Conservation (phyloP, 768 basidiomycete genomes). For the Termitomyces titanicus region DNA sequence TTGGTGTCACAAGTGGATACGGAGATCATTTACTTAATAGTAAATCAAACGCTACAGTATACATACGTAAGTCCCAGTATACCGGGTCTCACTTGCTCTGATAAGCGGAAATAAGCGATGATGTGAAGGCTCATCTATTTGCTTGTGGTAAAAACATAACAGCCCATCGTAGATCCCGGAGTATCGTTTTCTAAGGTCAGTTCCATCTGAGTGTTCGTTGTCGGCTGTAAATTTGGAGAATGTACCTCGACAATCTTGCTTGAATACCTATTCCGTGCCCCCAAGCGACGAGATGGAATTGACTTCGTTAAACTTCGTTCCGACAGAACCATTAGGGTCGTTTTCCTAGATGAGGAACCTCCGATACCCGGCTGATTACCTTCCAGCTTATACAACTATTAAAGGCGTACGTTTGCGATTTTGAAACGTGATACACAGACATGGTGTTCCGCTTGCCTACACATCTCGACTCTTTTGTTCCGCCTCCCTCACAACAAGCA, state of each 20-base stretch:
- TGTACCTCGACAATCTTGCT: conserved; percentile 31
- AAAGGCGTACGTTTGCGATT: conserved; percentile 30
- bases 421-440: conserved; percentile 27
- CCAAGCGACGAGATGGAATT: conserved; percentile 27
- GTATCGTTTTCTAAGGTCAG: conserved; percentile 26
- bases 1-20: conserved; percentile 22
- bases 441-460: conserved; percentile 67
- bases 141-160: conserved; percentile 6
- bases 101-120: conserved; percentile 14
- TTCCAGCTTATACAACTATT: conserved; percentile 27
- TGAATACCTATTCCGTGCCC: conserved; percentile 29
- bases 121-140: conserved; percentile 7
- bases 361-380: conserved; percentile 17
- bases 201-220: conserved; percentile 12
- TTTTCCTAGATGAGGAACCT: conserved; percentile 13
- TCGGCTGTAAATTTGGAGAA: conserved; percentile 17
- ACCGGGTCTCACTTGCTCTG: conserved; percentile 12
- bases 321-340: conserved; percentile 14
- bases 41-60: background rate
- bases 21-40: conserved; percentile 9
- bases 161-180: conserved; percentile 23
- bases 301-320: conserved; percentile 10
- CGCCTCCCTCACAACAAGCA: conserved; percentile 47
- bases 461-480: conserved; percentile 55
- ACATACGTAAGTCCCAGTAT: conserved; percentile 1